Base-by-base conservation (phyloP, 441 rosid species). In the Croton laevigatus region DNA sequence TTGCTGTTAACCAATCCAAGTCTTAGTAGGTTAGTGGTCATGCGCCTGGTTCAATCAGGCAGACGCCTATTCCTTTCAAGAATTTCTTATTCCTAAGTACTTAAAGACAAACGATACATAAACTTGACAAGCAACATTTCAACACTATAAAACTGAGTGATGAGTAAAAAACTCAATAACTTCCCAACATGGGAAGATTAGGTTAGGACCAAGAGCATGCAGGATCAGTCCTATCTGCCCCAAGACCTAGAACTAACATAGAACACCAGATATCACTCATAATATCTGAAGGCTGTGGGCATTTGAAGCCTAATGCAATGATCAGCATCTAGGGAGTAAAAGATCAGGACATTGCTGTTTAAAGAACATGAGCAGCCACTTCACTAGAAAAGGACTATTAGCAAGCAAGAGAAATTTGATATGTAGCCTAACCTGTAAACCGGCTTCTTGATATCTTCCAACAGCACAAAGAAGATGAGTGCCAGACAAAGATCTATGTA, bases 401-500 rank as follows among this genome's bases (percentile, higher is more conserved):
- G 23, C 8, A 71, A 38, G 62, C 10, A 34, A 57, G 12, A 55
- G 23, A 65, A 32, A 38, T 32, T n/a, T 5, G 71, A 70, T 49
- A 72, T 53, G 65, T 67, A 83, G 61, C 68, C 82, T 65, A 81
- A 91, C 97, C 98, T 95, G 98, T 49, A 97, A 95, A 85, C 99
- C 93, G 75, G 98, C 98, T 83, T 95, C 99, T 77, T 91, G 99
- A 82, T 95, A 82, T 77, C 96, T 88, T 76, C 99, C 99, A 69
- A 95, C 99, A 27, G 98, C 97, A 76, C 98, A 91, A 42, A 93
- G 89, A 78, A 95, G 97, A 86, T 95, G 99, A 69, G 87, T 95
- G 76, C 93, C 99, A 60, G 96, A 84, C 71, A 93, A 82, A 55
- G 98, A 95, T 76, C 88, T 83, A 79, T 58, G 20, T 13, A 49